These are phyloP conservation scores for Cerrena zonata DNA, from an alignment of 1,284 basidiomycete genomes.

Conservation along the genomic window DNA sequence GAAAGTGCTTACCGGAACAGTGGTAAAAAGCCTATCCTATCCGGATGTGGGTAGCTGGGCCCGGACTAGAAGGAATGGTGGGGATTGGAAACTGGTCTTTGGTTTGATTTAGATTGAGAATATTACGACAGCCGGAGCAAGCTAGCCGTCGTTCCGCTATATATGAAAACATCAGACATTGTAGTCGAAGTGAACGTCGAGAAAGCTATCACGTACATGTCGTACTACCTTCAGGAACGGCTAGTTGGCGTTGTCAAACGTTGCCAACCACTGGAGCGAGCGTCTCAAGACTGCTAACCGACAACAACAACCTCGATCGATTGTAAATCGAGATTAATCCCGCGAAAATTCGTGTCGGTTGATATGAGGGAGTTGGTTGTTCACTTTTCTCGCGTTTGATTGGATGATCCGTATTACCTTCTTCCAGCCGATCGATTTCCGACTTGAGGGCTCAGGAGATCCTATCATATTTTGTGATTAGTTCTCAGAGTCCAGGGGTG, in stretches of 20 bases:
- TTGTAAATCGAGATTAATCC: constrained; percentile 1
- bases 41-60: constrained; percentile 4
- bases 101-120: background rate
- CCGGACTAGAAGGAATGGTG: background rate
- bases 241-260: too few relatives aligned
- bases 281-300: too few relatives aligned
- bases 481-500: too few relatives aligned
- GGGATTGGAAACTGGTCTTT: background rate
- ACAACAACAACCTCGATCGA: too few relatives aligned
- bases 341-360: background rate
- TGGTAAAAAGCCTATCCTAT: constrained; percentile 12
- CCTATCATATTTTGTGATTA: too few relatives aligned
- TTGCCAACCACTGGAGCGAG: too few relatives aligned
- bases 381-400: too few relatives aligned
- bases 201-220: background rate
- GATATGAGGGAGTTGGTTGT: too few relatives aligned
- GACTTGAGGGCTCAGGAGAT: too few relatives aligned
- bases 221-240: background rate
- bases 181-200: background rate
- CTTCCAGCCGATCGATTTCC: too few relatives aligned
- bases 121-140: background rate
- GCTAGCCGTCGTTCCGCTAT: background rate
- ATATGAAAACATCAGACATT: too few relatives aligned
- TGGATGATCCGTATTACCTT: too few relatives aligned
- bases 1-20: constrained; percentile 3